phyloP scores from a whole-genome alignment of 2,329 filamentous ascomycete species.

The Pyricularia sp. region DNA sequence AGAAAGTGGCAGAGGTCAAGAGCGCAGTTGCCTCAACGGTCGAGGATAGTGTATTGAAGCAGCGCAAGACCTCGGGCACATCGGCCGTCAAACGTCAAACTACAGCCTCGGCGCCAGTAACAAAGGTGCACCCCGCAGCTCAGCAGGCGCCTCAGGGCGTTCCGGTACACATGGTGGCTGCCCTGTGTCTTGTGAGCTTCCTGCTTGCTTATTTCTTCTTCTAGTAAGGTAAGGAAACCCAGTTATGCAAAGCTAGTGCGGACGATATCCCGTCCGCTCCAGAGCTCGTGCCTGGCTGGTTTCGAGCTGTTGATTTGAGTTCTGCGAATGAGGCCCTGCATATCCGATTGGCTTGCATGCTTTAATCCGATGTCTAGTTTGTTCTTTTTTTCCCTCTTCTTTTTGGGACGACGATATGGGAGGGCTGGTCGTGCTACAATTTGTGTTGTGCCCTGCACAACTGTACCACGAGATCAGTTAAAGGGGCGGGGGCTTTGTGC shows the following conservation, averaged over 20 bases:
- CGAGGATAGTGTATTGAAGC: conserved; percentile 64
- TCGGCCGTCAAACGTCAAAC: neutral
- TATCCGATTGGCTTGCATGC: neutral
- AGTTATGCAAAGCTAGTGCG: neutral
- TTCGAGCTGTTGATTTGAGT: neutral
- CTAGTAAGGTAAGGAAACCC: conserved; percentile 32
- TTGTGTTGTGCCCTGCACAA: neutral
- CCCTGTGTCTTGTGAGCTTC: conserved; percentile 82
- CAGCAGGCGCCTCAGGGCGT: conserved; percentile 60
- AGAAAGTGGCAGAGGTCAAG: conserved; percentile 51
- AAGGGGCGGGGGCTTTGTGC: neutral
- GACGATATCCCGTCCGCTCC: neutral
- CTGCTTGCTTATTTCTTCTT: conserved; percentile 95
- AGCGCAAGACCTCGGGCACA: conserved; percentile 51
- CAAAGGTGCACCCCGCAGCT: conserved; percentile 7
- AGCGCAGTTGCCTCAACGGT: conserved; percentile 61
- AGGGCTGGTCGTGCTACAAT: neutral
- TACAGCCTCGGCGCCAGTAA: neutral
- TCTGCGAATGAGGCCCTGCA: neutral
- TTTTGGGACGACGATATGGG: neutral
- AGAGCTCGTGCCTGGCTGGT: neutral
- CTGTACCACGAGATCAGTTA: neutral
- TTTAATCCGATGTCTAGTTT: neutral
- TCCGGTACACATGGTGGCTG: conserved; percentile 74
- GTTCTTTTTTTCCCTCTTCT: neutral